phyloP scores from a whole-genome alignment of 2,329 filamentous ascomycete genomes.

The Hyphodiscus sp. region DNA sequence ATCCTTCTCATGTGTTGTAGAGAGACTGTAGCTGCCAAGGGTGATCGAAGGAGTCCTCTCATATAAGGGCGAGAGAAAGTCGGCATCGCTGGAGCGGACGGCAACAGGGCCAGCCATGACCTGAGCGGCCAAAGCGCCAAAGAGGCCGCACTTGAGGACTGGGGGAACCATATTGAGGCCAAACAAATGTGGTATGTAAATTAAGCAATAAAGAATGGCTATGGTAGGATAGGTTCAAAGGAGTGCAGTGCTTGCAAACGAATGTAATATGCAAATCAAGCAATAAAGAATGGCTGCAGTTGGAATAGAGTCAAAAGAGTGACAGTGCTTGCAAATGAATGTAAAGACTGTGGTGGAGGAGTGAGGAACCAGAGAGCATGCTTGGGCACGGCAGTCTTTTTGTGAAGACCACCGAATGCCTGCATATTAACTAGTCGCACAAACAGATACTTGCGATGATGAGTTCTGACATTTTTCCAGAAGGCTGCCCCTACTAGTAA shows the following conservation, averaged over 20 bases:
- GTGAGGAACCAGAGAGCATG: not conserved
- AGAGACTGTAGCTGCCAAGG: conserved; percentile 8
- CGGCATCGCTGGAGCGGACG: not conserved
- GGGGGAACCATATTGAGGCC: not conserved
- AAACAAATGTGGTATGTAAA: not conserved
- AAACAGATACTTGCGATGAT: no score
- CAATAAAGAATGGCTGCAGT: conserved; percentile 7
- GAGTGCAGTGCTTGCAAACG: no score
- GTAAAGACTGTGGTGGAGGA: not conserved
- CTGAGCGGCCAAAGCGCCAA: conserved; percentile 1
- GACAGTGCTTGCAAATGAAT: not conserved
- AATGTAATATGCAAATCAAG: not conserved
- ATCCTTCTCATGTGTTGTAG: conserved; percentile 10
- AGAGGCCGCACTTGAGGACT: not conserved
- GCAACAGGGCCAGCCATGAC: conserved; percentile 3
- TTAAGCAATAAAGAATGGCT: conserved; percentile 4
- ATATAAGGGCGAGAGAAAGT: not conserved
- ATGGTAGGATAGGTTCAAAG: no score
- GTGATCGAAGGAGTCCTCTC: conserved; percentile 1
- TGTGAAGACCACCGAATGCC: not conserved
- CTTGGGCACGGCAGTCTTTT: not conserved
- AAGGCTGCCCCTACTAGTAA: not conserved
- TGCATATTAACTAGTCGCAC: not conserved
- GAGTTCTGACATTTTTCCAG: not conserved
- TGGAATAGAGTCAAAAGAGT: not conserved